phyloP scores from a whole-genome alignment of 805 yeast species.

The Kurtzmaniella fragi region DNA sequence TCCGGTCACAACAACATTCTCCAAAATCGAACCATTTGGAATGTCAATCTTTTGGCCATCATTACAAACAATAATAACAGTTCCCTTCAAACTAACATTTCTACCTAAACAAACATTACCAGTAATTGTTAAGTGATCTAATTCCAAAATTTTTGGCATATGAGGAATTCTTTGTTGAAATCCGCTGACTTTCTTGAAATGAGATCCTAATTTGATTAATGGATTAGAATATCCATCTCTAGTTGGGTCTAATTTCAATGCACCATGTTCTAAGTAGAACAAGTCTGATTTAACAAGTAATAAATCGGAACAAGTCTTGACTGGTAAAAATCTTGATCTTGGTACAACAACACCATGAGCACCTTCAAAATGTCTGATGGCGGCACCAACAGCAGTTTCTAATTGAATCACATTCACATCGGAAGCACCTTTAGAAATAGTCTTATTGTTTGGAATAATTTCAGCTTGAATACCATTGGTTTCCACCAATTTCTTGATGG shows the following conservation, averaged over 20 bases:
- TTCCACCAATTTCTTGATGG: constrained; percentile 89
- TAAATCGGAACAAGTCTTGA: constrained; percentile 94
- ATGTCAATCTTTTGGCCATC: constrained; percentile 96
- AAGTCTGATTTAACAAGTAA: constrained; percentile 92
- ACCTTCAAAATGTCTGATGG: constrained; percentile 89
- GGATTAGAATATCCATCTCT: constrained; percentile 93
- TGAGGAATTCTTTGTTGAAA: constrained; percentile 88
- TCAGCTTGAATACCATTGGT: constrained; percentile 78
- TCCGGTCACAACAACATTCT: constrained; percentile 96
- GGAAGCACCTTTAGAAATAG: constrained; percentile 68
- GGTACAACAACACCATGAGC: constrained; percentile 99
- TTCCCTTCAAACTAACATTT: constrained; percentile 88
- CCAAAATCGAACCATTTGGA: constrained; percentile 93
- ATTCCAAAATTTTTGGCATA: constrained; percentile 93
- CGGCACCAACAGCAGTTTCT: constrained; percentile 99
- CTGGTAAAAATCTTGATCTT: constrained; percentile 96
- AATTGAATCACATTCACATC: constrained; percentile 88
- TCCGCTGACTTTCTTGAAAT: constrained; percentile 90
- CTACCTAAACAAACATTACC: constrained; percentile 93
- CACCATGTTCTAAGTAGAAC: constrained; percentile 87
- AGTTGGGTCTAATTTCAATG: constrained; percentile 73
- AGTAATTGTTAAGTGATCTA: constrained; percentile 95
- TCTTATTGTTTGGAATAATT: constrained; percentile 91
- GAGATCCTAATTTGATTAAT: constrained; percentile 91
- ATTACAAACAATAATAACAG: constrained; percentile 94